Conservation (phyloP, 768 basidiomycete species). For the Lenzites betulinus region DNA sequence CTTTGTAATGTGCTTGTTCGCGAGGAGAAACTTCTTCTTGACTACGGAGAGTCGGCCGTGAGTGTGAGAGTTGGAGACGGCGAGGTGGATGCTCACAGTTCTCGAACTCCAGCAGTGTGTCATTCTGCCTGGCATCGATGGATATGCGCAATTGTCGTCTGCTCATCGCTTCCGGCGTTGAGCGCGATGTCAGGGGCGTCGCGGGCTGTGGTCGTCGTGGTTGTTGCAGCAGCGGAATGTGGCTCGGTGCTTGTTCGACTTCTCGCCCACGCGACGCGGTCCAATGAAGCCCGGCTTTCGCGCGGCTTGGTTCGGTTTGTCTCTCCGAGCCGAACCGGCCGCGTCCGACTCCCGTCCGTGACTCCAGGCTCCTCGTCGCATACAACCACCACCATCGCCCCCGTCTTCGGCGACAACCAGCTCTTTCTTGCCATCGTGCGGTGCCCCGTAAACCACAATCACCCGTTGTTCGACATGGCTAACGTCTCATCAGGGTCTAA, state of each 20-base stretch:
- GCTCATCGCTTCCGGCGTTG: constrained; percentile 36
- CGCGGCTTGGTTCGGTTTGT: not conserved
- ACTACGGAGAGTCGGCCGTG: constrained; percentile 44
- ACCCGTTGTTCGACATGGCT: constrained; percentile 55
- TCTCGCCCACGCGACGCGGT: constrained; percentile 11
- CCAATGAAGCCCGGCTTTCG: constrained; percentile 1
- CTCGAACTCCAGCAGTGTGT: constrained; percentile 83
- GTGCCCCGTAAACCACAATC: constrained; percentile 72
- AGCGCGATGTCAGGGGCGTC: constrained; percentile 12
- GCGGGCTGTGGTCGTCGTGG: constrained; percentile 13
- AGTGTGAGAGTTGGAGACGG: constrained; percentile 15
- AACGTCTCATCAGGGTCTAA: constrained; percentile 83
- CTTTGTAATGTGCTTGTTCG: constrained; percentile 93
- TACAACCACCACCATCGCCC: constrained; percentile 14
- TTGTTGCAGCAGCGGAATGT: constrained; percentile 4
- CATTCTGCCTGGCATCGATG: constrained; percentile 67
- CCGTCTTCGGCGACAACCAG: constrained; percentile 17
- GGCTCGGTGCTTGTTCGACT: constrained; percentile 24
- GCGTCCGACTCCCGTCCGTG: not conserved
- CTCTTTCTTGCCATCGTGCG: constrained; percentile 66
- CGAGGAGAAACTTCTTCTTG: constrained; percentile 90
- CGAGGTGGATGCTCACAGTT: constrained; percentile 57
- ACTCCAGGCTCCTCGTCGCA: constrained; percentile 1
- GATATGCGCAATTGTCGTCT: constrained; percentile 47
- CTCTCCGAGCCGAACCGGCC: not conserved